Evolutionary conservation across 2,329 filamentous ascomycete species (phyloP), one percentile per base, ranked within the genome.

Genomic region (Beauveria sp.): DNA sequence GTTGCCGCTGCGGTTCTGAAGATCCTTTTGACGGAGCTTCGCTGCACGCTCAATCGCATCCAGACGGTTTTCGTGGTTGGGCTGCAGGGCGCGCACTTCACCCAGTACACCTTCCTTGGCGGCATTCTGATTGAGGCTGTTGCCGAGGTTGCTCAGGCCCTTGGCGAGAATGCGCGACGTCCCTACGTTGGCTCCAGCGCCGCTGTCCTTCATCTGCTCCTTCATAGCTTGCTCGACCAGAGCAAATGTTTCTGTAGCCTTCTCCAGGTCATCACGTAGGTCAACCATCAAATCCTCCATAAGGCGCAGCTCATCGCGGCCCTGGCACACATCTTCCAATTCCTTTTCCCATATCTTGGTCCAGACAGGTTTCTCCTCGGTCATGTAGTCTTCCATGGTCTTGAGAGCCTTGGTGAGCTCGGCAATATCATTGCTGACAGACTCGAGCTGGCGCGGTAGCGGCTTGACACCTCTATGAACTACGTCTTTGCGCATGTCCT

Each of bases 341-440:
- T 97, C 92, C 76, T 96, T 92, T 82, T 97, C 93, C 94, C 94
- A 99, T 65, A 97, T 96, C 84, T 97, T 97, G 59, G 92, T 97
- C 93, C 94, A 99, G 62, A 97, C 81, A 0, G 94, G 94, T 74
- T 96, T 96, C 81, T 99, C 94, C 52, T 85, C 84, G 68, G 87
- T 88, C 77, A 99, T 84, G 78, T 90, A 96, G 18, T 96, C 92
- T 71, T 96, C 90, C 83, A 99, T 88, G 76, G 90, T 92, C 82
- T 91, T 94, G 64, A 99, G 85, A 70, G 97, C 92, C 70, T 91
- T 88, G 54, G 87, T 89, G 37, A 94, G 86, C 60, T 81, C 76
- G 54, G 87, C 86, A 64, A 99, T 92, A 68, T 97, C 93, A 75
- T 94, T 96, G 66, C 89, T 88, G 22, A 97, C 92, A 43, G 79